These are phyloP conservation scores for apple (Malus domestica) DNA, from an alignment of 306 rosid genomes.

Conservation along the genomic window DNA sequence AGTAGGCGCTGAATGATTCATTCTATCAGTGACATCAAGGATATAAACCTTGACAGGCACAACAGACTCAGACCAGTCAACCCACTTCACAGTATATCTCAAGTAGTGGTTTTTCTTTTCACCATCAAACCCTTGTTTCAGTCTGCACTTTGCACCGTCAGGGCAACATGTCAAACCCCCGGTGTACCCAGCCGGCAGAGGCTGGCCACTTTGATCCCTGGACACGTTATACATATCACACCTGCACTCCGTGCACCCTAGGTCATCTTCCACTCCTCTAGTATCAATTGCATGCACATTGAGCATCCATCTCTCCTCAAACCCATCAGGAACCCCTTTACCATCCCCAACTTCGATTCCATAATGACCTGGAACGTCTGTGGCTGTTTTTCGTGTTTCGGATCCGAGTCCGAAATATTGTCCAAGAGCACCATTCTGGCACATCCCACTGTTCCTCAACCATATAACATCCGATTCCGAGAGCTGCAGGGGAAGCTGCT, in stretches of 20 bases:
- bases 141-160: slow-evolving; percentile 44
- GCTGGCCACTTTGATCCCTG: slow-evolving; percentile 22
- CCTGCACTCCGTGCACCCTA: slow-evolving; percentile 65
- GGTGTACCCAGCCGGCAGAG: slow-evolving; percentile 31
- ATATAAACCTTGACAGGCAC: slow-evolving; percentile 64
- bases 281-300: slow-evolving; percentile 81
- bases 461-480: neutral
- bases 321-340: slow-evolving; percentile 44
- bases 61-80: slow-evolving; percentile 52
- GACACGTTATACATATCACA: slow-evolving; percentile 67
- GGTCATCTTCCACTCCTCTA: slow-evolving; percentile 36
- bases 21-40: slow-evolving; percentile 59
- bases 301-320: slow-evolving; percentile 64
- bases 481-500: neutral
- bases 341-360: slow-evolving; percentile 62
- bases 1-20: neutral
- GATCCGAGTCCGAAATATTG: slow-evolving; percentile 73
- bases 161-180: slow-evolving; percentile 63
- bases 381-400: slow-evolving; percentile 49
- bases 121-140: slow-evolving; percentile 39
- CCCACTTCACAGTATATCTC: slow-evolving; percentile 64
- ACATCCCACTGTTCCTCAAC: slow-evolving; percentile 43
- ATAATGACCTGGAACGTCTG: slow-evolving; percentile 50
- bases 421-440: slow-evolving; percentile 22
- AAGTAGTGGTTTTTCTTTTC: slow-evolving; percentile 46